These are phyloP conservation scores for Pyracantha coccinea DNA, from an alignment of 331 rosid species.

Conservation along the genomic window DNA sequence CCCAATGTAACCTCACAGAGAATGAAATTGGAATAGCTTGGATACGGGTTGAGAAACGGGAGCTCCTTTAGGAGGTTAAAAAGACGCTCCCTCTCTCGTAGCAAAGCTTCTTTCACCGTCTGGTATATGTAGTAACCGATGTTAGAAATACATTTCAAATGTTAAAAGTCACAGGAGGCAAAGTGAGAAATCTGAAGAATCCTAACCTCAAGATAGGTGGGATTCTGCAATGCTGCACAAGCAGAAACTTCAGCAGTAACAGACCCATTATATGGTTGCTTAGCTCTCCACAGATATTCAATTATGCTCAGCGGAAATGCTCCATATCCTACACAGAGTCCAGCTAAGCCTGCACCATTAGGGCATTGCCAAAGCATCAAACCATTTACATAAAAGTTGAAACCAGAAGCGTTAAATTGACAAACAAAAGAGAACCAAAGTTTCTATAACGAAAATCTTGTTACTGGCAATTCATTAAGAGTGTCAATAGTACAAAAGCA, in stretches of 20 bases:
- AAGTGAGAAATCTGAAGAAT: background rate
- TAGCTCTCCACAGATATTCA: constrained; percentile 90
- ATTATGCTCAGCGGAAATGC: constrained; percentile 84
- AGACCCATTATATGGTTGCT: constrained; percentile 94
- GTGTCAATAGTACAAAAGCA: background rate
- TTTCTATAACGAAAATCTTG: background rate
- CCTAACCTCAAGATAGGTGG: constrained; percentile 66
- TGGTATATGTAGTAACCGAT: constrained; percentile 21
- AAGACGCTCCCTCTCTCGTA: constrained; percentile 75
- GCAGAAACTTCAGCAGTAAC: constrained; percentile 96
- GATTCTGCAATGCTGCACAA: constrained; percentile 85
- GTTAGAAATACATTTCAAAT: constrained; percentile 25
- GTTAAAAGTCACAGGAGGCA: background rate
- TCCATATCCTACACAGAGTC: constrained; percentile 97
- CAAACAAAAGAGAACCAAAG: background rate
- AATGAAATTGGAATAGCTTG: constrained; percentile 89
- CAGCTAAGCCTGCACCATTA: constrained; percentile 78
- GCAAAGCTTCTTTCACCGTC: constrained; percentile 72
- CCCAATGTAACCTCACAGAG: constrained; percentile 83
- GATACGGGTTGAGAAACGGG: constrained; percentile 73
- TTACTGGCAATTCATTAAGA: background rate
- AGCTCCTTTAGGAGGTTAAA: constrained; percentile 54
- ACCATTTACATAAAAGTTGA: constrained; percentile 3
- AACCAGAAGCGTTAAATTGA: background rate
- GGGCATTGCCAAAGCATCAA: constrained; percentile 8